Evolutionary conservation across 2,329 filamentous ascomycete species (phyloP), one percentile per base, ranked within the genome.

Genomic region (Tolypocladium album): DNA sequence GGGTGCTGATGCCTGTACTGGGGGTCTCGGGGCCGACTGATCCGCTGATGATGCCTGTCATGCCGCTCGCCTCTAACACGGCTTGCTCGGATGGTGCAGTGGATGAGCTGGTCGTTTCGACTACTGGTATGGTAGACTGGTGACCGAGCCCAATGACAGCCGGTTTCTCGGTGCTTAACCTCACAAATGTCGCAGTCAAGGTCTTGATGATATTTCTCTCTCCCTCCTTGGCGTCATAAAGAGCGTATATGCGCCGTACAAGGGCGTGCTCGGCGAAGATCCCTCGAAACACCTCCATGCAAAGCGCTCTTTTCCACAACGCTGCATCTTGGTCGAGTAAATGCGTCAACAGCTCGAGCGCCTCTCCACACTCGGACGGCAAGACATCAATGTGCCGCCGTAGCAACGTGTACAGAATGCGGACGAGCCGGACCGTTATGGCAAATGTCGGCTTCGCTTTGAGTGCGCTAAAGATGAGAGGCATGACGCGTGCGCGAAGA

Each of bases 131-230:
- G 0, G 91, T 92, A 1, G 94, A 97, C 66, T 96, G 91, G 63
- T 90, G 87, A 5, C 92, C 88, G 3, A 97, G 82, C 0, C 94
- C 94, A 63, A 99, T 97, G 34, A 96, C 80, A 0, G 84, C 78
- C 1, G 94, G 94, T 68, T 92, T 96, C 70, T 99, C 94, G 0
- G 92, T 92, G 59, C 93, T 93, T 11, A 97, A 78, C 17, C 92
- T 86, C n/a, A 97, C 94, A 69, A 99, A 92, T 0, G 89, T 88
- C 12, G 90, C 89, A 63, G 94, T 88, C 62, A 97, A 80, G 60
- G 92, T 88, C 67, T 89, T 88, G 27, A 99, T 77, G 24, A 97
- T 84, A 57, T 87, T 80, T 66, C 88, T 93, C 66, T 88, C 85
- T 4, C 84, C 87, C 52, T 90, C 80, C 57, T 84, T 78, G 17